A percentile compares a stretch with the other conserved stretches of the same genome.
phyloP scores from a whole-genome alignment of 345 rosid genomes.

The Viola odorata region DNA sequence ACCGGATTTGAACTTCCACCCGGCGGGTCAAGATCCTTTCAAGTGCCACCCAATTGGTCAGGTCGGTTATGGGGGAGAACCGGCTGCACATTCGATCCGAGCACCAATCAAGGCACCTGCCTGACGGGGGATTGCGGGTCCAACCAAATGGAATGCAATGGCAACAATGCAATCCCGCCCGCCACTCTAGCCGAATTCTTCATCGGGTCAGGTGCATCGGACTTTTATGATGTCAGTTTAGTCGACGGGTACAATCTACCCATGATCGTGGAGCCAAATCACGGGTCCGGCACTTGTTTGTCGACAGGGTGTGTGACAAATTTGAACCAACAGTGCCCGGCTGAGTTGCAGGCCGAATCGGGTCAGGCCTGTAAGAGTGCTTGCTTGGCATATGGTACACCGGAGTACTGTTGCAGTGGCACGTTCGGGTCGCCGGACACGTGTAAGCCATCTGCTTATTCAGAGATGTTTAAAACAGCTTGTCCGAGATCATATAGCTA shows the following conservation, averaged over 20 bases:
- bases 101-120: conserved; percentile 22
- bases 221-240: conserved; percentile 25
- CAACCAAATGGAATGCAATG: conserved; percentile 20
- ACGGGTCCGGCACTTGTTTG: conserved; percentile 26
- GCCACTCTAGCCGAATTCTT: conserved; percentile 32
- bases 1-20: conserved; percentile 25
- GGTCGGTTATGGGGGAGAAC: conserved; percentile 33
- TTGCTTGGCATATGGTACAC: conserved; percentile 25
- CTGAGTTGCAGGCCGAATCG: conserved; percentile 14
- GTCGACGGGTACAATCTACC: conserved; percentile 29
- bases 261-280: conserved; percentile 22
- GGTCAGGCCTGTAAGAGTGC: conserved; percentile 30
- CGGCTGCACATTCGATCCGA: conserved; percentile 23
- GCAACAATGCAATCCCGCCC: conserved; percentile 25
- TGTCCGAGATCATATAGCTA: conserved; percentile 28
- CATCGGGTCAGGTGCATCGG: conserved; percentile 12
- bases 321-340: conserved; percentile 21
- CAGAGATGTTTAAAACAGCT: conserved; percentile 24
- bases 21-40: conserved; percentile 20
- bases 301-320: conserved; percentile 22
- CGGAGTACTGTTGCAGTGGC: conserved; percentile 31
- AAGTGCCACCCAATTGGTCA: conserved; percentile 24
- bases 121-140: conserved; percentile 23
- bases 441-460: conserved; percentile 25
- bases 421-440: conserved; percentile 22